Base-by-base conservation (phyloP, 805 yeast species). In the Nakazawaea wyomingensis region DNA sequence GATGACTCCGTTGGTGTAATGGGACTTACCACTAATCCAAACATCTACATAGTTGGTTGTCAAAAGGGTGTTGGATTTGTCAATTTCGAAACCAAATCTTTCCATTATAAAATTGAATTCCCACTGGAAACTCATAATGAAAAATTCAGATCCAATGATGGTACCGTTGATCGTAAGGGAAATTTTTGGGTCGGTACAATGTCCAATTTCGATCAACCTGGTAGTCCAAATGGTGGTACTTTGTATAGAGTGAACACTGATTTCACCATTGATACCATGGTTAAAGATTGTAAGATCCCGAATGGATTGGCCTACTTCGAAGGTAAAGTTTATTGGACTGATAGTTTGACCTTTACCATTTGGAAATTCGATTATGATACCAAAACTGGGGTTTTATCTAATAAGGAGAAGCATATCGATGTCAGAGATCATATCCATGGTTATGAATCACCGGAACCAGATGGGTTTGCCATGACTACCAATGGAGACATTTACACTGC, bases 151-250 rank as follows among this genome's bases (percentile, higher is more conserved):
- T 82, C 93, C 33, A 89, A 89, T 54, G 97, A 89, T 57, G 96
- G 96, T 0, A 74, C 77, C 36, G 74, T 88, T 32, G 89, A 86
- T 47, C 82, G 85, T 3, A 65, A 76, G 54, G 96, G 96, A 1
- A 72, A 81, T 48, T 72, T 88, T 39, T 82, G 85, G 75, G 77
- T 85, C 39, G 96, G 96, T 1, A 69, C 90, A 17, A 89, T 89
- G 95, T 69, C 70, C 41, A 52, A 54, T 28, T 47, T 47, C 32
- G 41, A 42, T 17, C 44, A 43, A 21, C 41, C 45, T 16, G 69
- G 33, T 64, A 54, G 59, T 13, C 42, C 57, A n/a, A 62, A 66
- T 1, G 75, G 74, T 42, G 96, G 96, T 1, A 68, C 68, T 37
- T 54, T 81, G 36, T 68, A 73, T 53, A 65, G 47, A 17, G 40